Conservation (phyloP, 257 asterid genomes). For the Thymus quinquecostatus region DNA sequence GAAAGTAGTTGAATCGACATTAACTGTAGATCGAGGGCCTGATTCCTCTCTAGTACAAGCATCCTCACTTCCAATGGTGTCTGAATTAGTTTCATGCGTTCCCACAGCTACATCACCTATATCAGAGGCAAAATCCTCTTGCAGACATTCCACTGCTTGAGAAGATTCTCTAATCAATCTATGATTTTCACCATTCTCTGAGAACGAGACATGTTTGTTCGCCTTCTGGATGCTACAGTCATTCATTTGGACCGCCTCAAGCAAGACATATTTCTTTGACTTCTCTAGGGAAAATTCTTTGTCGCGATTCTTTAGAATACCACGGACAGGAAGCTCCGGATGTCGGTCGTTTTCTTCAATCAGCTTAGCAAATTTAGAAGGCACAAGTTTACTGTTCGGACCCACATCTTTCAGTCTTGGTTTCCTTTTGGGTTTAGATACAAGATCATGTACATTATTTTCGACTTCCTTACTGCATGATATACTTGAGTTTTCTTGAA, state of each 20-base stretch:
- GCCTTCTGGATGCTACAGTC: constrained; percentile 28
- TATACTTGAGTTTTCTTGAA: constrained; percentile 42
- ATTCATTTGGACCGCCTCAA: constrained; percentile 34
- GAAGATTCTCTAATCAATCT: constrained; percentile 30
- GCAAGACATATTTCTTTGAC: constrained; percentile 31
- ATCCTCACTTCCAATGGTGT: constrained; percentile 39
- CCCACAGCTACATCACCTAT: constrained; percentile 29
- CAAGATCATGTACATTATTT: constrained; percentile 22
- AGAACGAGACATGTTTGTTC: constrained; percentile 49
- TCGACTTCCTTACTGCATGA: constrained; percentile 34
- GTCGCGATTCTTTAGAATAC: constrained; percentile 41
- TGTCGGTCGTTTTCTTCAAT: constrained; percentile 32
- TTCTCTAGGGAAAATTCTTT: constrained; percentile 29
- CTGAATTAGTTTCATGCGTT: constrained; percentile 21
- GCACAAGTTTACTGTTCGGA: constrained; percentile 35
- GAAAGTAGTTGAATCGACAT: constrained; percentile 8
- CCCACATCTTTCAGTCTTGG: constrained; percentile 32
- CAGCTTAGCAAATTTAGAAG: constrained; percentile 33
- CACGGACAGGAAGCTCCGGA: constrained; percentile 35
- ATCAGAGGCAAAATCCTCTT: constrained; percentile 10
- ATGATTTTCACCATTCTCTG: constrained; percentile 41
- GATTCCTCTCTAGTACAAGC: constrained; percentile 34
- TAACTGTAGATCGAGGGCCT: not conserved
- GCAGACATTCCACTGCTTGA: constrained; percentile 29
- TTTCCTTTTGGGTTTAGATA: constrained; percentile 37